Evolutionary conservation across 805 yeast species (phyloP), one percentile per base, ranked within the genome.

Genomic region (Metschnikowia baotianmanensis): DNA sequence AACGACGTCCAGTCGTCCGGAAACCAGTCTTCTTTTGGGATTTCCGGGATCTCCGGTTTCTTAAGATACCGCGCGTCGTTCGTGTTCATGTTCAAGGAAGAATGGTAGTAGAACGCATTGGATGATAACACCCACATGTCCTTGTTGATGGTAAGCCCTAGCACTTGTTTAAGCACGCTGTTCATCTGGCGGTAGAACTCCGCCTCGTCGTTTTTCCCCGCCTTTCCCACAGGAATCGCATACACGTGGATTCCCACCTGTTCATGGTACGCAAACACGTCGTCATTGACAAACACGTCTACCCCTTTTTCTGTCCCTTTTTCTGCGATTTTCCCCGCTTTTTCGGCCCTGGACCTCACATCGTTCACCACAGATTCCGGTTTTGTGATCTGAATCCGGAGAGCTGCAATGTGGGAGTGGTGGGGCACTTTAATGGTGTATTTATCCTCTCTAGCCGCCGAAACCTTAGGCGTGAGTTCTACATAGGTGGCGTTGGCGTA

Each of bases 91-190:
- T 16, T 16, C 9, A 13, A 36, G 6, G 34, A 19, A 4, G 46
- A 26, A 38, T 65, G 61, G 42, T 48, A 59, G 34, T 59, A 58
- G 20, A 64, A 52, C 6, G 72, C 50, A 33, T 63, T 63, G 43
- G 54, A 41, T 3, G 59, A 55, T 6, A 45, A 51, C 12, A 65
- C 49, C 65, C 66, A 66, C 11, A 46, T 41, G 2, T 50, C 43
- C n/a, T 41, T 27, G 3, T 38, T 36, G 10, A 58, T 30, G 2
- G 40, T 32, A 16, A 60, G 23, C 18, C 58, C 61, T 11, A 63
- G 50, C 3, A 34, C 33, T 33, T 12, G 39, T 34, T 18, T 11
- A 23, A 45, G 38, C 16, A 40, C 31, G 6, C 22, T 19, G 21
- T 41, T 38, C 12, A 45, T 16, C 32, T 63, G 63, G 2, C 46